phyloP scores from a whole-genome alignment of 768 basidiomycete species.

The Tremella fuciformis region DNA sequence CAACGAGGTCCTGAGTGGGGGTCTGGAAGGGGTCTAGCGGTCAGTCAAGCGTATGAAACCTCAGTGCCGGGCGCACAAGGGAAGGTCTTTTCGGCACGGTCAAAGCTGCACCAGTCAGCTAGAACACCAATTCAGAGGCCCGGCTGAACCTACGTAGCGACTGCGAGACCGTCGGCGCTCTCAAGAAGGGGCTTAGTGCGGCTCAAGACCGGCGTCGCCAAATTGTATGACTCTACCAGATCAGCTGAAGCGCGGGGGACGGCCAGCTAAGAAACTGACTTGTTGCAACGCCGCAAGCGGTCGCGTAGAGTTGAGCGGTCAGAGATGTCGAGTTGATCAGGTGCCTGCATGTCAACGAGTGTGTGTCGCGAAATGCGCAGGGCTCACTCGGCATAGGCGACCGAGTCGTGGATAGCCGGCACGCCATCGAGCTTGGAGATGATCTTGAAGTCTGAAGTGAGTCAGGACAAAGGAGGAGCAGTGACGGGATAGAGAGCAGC shows the following conservation, averaged over 20 bases:
- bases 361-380: too few species aligned
- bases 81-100: constrained; percentile 46
- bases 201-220: constrained; percentile 45
- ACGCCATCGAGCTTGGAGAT: constrained; percentile 44
- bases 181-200: constrained; percentile 46
- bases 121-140: not conserved
- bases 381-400: constrained; percentile 48
- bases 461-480: not conserved
- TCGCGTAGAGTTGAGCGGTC: constrained; percentile 42
- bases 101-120: constrained; percentile 24
- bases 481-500: not conserved
- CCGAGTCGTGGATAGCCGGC: constrained; percentile 47
- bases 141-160: constrained; percentile 39
- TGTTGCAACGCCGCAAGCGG: constrained; percentile 38
- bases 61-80: constrained; percentile 32
- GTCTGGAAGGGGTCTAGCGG: constrained; percentile 50
- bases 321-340: constrained; percentile 39
- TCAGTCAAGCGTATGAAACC: not conserved
- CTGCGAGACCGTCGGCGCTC: constrained; percentile 46
- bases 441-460: constrained; percentile 45
- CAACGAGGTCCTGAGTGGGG: constrained; percentile 43
- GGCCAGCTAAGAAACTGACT: constrained; percentile 28
- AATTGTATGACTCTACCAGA: constrained; percentile 44
- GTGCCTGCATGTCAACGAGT: constrained; percentile 23
- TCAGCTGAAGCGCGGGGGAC: not conserved